These are phyloP conservation scores for Asparagopsis taxiformis DNA, from an alignment of 31 red algal genomes.

Conservation along the genomic window DNA sequence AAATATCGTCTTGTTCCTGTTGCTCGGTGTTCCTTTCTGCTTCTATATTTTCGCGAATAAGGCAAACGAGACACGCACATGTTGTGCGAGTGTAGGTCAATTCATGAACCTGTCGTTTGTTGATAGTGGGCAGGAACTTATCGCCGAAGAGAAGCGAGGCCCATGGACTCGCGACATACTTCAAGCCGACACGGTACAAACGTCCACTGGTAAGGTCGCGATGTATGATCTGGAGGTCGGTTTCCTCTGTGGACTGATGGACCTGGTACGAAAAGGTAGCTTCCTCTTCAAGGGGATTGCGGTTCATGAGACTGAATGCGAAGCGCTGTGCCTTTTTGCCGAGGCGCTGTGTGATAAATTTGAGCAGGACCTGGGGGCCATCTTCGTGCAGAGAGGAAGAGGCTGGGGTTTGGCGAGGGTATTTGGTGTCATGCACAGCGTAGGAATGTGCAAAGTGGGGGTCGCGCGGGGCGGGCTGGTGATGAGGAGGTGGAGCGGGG, in stretches of 20 bases:
- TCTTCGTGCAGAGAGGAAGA: slow-evolving; percentile 24
- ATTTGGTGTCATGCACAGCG: no score
- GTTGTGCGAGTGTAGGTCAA: slow-evolving; percentile 44
- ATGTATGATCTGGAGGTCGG: slow-evolving; percentile 47
- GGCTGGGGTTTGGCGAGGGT: no score
- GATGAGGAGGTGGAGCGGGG: no score
- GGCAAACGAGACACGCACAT: slow-evolving; percentile 42
- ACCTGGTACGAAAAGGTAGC: slow-evolving; percentile 34
- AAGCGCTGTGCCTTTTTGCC: slow-evolving; percentile 32
- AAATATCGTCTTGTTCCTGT: slow-evolving; percentile 16
- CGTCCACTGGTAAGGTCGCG: slow-evolving; percentile 44
- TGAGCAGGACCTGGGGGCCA: slow-evolving; percentile 39
- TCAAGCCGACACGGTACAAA: slow-evolving; percentile 49
- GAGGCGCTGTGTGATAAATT: slow-evolving; percentile 36
- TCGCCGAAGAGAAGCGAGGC: slow-evolving; percentile 50
- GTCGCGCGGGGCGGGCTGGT: no score
- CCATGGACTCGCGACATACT: slow-evolving; percentile 36
- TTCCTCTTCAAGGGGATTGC: slow-evolving; percentile 46
- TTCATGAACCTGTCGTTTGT: slow-evolving; percentile 45
- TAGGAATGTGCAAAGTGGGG: no score
- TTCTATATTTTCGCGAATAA: slow-evolving; percentile 13
- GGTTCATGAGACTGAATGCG: slow-evolving; percentile 37
- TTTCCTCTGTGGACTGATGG: slow-evolving; percentile 60
- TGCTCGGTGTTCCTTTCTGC: background rate
- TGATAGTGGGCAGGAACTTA: slow-evolving; percentile 18